A percentile compares a stretch with the other conserved stretches of the same genome.
Conservation (phyloP, 306 rosid genomes). For the Gynostemma pentaphyllum region DNA sequence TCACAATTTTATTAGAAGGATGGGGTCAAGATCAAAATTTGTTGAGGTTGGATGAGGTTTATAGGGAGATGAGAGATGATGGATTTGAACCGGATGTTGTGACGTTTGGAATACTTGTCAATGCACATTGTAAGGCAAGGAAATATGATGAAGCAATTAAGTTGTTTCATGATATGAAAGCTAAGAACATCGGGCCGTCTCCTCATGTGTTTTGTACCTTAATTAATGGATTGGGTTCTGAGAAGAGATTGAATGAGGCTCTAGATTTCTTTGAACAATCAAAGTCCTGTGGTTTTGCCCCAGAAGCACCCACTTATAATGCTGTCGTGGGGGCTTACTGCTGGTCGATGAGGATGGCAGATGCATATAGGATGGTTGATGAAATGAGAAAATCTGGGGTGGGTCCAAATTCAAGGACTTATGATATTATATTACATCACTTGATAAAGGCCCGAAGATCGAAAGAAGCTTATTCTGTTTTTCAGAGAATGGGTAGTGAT, state of each 20-base stretch:
- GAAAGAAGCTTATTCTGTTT: constrained; percentile 49
- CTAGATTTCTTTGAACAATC: constrained; percentile 39
- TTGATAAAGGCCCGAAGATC: constrained; percentile 42
- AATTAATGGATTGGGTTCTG: constrained; percentile 70
- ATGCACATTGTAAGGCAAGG: constrained; percentile 54
- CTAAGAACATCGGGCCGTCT: constrained; percentile 35
- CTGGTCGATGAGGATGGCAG: constrained; percentile 39
- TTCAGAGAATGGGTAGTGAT: constrained; percentile 45
- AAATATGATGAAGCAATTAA: constrained; percentile 49
- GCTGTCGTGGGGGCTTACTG: constrained; percentile 89
- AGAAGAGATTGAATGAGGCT: constrained; percentile 65
- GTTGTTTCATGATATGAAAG: constrained; percentile 50
- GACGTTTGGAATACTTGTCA: constrained; percentile 58
- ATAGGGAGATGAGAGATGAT: constrained; percentile 58
- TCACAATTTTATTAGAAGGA: constrained; percentile 64
- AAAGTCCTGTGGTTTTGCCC: constrained; percentile 41
- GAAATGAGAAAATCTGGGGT: constrained; percentile 51
- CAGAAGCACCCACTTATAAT: constrained; percentile 61
- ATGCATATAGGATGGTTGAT: constrained; percentile 37
- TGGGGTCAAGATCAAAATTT: constrained; percentile 69
- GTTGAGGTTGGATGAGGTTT: constrained; percentile 58
- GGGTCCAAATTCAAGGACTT: constrained; percentile 71
- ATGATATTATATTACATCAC: constrained; percentile 60
- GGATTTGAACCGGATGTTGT: constrained; percentile 72
- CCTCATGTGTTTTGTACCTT: constrained; percentile 72